A percentile compares a stretch with the other conserved stretches of the same genome.
These are phyloP conservation scores for Dactylorhiza incarnata DNA, from an alignment of 106 monocot species.

Conservation along the genomic window DNA sequence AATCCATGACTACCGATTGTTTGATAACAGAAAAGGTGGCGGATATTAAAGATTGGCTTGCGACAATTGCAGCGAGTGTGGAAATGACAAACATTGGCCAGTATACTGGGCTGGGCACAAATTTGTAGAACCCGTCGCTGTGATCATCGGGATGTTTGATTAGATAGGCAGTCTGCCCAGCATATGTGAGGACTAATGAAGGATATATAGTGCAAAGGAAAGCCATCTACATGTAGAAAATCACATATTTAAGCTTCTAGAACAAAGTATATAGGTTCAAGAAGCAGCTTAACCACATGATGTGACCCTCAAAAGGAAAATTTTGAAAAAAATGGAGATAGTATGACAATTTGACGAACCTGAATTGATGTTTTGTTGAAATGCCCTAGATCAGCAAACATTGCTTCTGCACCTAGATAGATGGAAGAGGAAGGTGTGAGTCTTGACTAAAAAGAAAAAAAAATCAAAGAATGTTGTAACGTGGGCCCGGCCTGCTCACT, in stretches of 20 bases:
- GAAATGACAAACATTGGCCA: conserved; percentile 83
- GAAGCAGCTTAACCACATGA: neutral
- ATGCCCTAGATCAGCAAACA: conserved; percentile 92
- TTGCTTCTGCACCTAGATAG: conserved; percentile 70
- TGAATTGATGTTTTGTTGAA: conserved; percentile 85
- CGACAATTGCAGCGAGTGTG: conserved; percentile 67
- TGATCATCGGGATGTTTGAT: conserved; percentile 46
- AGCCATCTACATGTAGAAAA: conserved; percentile 44
- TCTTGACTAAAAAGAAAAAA: no score
- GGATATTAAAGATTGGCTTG: conserved; percentile 81
- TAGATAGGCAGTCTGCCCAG: conserved; percentile 75
- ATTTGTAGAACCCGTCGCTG: conserved; percentile 63
- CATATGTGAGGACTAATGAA: conserved; percentile 69
- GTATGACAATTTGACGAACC: conserved; percentile 34
- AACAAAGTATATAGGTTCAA: neutral
- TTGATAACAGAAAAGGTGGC: conserved; percentile 82
- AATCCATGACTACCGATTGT: conserved; percentile 59
- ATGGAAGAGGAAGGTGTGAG: neutral
- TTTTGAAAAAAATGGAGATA: neutral
- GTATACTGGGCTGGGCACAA: conserved; percentile 43
- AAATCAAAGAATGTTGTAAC: no score
- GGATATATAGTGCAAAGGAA: conserved; percentile 75
- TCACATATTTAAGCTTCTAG: neutral
- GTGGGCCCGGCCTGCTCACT: no score
- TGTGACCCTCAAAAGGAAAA: neutral